Conservation (phyloP, 768 basidiomycete species). For the Chalciporus pseudorubinellus region DNA sequence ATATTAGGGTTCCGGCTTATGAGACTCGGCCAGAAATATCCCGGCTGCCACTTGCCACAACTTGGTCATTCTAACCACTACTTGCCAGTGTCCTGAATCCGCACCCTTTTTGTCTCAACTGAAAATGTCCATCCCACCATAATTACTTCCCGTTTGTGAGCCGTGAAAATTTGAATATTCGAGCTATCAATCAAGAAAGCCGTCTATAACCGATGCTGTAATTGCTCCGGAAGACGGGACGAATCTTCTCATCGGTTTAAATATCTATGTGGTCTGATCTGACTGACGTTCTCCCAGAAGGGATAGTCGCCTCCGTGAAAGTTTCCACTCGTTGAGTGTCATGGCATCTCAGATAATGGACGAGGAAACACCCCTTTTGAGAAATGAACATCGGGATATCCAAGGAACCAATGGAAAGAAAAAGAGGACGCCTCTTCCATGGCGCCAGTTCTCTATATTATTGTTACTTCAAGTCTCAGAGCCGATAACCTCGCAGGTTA, state of each 20-base stretch:
- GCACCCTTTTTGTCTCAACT: no score
- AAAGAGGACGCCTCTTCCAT: constrained; percentile 57
- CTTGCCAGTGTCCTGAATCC: no score
- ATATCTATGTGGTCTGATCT: not conserved
- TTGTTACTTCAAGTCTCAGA: constrained; percentile 72
- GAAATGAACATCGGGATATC: constrained; percentile 6
- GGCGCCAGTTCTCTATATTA: constrained; percentile 65
- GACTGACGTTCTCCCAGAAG: not conserved
- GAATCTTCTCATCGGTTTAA: no score
- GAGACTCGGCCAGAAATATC: no score
- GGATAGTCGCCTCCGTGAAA: no score
- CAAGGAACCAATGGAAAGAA: constrained; percentile 21
- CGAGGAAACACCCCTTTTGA: constrained; percentile 62
- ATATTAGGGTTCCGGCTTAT: no score
- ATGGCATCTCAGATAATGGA: constrained; percentile 31
- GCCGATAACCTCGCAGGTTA: constrained; percentile 70
- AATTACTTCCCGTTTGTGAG: no score
- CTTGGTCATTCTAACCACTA: no score
- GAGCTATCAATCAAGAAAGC: no score
- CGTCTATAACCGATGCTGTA: not conserved
- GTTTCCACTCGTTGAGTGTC: not conserved
- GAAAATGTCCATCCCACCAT: no score
- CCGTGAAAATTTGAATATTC: no score
- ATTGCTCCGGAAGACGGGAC: not conserved
- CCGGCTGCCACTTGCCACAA: no score